Conservation (phyloP, 2,329 filamentous ascomycete genomes). For the Trichoderma citrinoviride region DNA sequence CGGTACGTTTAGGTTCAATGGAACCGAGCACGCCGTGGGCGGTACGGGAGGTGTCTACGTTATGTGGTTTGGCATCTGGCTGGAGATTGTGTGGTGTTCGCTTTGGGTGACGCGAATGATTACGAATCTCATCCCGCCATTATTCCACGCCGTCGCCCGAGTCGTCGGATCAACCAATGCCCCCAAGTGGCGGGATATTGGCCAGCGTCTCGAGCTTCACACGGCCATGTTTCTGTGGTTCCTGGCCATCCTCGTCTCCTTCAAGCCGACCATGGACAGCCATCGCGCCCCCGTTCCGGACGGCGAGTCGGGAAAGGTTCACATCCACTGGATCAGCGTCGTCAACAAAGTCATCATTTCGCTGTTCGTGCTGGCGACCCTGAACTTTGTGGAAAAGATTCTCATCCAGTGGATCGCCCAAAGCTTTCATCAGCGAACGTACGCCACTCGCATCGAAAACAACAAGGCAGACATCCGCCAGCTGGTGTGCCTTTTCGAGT, state of each 20-base stretch:
- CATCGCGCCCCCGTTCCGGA: conserved; percentile 43
- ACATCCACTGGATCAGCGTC: conserved; percentile 67
- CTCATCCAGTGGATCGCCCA: conserved; percentile 93
- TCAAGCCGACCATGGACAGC: conserved; percentile 73
- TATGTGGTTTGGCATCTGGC: conserved; percentile 92
- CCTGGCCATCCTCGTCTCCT: conserved; percentile 81
- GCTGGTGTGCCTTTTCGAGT: conserved; percentile 58
- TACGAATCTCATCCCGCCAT: conserved; percentile 49
- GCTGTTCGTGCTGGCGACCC: conserved; percentile 71
- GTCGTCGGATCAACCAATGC: conserved; percentile 77
- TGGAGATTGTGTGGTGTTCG: conserved; percentile 89
- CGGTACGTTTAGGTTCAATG: conserved; percentile 41
- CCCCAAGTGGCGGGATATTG: conserved; percentile 93
- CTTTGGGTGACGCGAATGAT: conserved; percentile 71
- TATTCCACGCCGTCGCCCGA: conserved; percentile 57
- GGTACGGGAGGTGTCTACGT: conserved; percentile 72
- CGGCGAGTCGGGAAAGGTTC: conserved; percentile 42
- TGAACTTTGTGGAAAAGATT: conserved; percentile 90
- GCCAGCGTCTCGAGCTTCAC: conserved; percentile 79
- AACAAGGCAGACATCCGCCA: conserved; percentile 84
- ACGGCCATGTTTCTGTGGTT: conserved; percentile 90
- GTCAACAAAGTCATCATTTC: conserved; percentile 85
- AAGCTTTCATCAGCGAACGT: conserved; percentile 87
- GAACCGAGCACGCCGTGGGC: conserved; percentile 48
- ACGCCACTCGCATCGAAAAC: conserved; percentile 83